Base-by-base conservation (phyloP, 306 rosid species). In the Vicia sativa region DNA sequence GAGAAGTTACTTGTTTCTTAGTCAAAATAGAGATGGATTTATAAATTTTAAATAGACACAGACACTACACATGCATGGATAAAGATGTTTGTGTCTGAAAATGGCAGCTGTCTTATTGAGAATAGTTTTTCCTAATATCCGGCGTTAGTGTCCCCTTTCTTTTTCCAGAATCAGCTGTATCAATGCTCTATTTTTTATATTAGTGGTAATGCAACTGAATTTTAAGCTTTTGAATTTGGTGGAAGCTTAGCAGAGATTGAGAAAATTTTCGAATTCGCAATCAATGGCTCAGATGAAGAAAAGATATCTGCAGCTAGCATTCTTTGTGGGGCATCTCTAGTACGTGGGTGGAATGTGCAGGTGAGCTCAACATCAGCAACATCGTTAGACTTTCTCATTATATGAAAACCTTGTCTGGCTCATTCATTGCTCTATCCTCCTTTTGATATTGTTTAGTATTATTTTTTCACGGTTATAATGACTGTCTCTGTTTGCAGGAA, bases 231-330 rank as follows among this genome's bases (percentile, higher is more conserved):
- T 93, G 96, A 89, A 78, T 90, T 87, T 87, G 77, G 87, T 93
- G 99, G 92, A 93, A 90, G 99, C 90, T 90, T 93, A 82, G 86
- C 96, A 82, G 99, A 93, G 74, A 81, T 90, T 59, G 91, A 90
- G 86, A 93, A 90, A 77, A 74, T 87, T 67, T 85, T 85, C 69
- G 95, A 85, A 78, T 73, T 88, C 78, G 96, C 96, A 79, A 80
- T 80, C 79, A 74, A 81, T 55, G 99, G 96, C 79, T 87, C 96
- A 38, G 83, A 88, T 53, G 96, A 85, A 46, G 97, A 90, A 82
- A 93, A 86, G 90, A 78, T 93, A 73, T 88, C 95, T 61, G 97
- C 97, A 67, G 95, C 96, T 71, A 88, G 89, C 53, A 78, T 93
- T 78, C 91, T 93, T 52, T 93, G 99, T 46, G 97, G 99, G 68